These are phyloP conservation scores for Apiotrichum veenhuisii DNA, from an alignment of 1,284 basidiomycete genomes.

Conservation along the genomic window DNA sequence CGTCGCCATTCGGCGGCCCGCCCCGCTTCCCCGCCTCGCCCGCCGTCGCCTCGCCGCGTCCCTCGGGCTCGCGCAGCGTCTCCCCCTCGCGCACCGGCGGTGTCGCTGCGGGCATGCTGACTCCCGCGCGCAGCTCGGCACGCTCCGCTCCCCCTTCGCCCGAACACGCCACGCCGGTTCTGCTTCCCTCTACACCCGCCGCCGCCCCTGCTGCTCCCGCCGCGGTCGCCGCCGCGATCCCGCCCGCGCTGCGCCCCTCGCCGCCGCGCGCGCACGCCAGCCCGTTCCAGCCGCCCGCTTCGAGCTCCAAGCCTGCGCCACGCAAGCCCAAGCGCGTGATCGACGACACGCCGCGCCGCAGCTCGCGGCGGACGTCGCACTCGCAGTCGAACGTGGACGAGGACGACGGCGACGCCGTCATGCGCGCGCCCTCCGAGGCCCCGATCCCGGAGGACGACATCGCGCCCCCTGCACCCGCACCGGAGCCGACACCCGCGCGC, in stretches of 20 bases:
- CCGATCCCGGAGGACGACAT: constrained; percentile 17
- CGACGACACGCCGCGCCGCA: constrained; percentile 28
- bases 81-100: not conserved
- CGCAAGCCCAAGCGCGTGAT: constrained; percentile 25
- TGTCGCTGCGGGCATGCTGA: not conserved
- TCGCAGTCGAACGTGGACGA: no score
- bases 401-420: not conserved
- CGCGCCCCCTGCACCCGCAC: not conserved
- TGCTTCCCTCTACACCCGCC: not conserved
- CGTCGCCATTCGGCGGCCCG: constrained; percentile 41
- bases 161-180: not conserved
- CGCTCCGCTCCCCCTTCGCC: not conserved
- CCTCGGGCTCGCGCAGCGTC: not conserved
- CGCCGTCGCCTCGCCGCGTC: constrained; percentile 1
- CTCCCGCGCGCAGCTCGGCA: not conserved
- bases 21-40: constrained; percentile 35
- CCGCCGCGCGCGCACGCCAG: constrained; percentile 12
- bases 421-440: constrained; percentile 16
- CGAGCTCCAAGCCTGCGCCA: constrained; percentile 7
- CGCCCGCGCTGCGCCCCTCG: constrained; percentile 19
- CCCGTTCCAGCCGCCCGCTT: constrained; percentile 29
- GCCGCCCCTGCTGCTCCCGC: not conserved
- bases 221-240: constrained; percentile 3
- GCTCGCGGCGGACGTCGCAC: constrained; percentile 4
- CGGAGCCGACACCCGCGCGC: not conserved